Base-by-base conservation (phyloP, 2,329 filamentous ascomycete genomes). In the Aspergillus udagawae region DNA sequence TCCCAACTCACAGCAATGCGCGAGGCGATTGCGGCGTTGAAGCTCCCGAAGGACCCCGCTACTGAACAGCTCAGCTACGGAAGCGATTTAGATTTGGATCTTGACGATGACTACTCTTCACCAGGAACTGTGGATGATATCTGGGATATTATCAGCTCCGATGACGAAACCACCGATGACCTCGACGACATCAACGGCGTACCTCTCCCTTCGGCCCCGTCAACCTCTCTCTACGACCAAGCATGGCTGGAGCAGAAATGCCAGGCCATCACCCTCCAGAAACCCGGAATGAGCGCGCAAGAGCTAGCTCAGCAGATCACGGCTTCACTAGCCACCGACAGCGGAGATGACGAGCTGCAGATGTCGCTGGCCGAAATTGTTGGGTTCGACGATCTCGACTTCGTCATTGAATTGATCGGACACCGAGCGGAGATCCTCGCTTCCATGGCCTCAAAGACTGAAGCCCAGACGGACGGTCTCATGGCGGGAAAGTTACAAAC, bases 371-470 rank as follows among this genome's bases (percentile, higher is more conserved):
- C 90, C 0, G 94, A 99, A 66, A 84, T 97, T 47, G 81, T 99
- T 59, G 94, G 95, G 0, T 97, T 93, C 67, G 92, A 94, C 65
- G 91, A 97, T 68, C 80, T 99, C 20, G 93, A 99, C 63, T 87
- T 99, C 66, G 88, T 97, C 53, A 92, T 92, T 60, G 91, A 97
- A 61, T 79, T 97, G n/a, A 88, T 97, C 53, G 83, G 86, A 2
- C 86, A 93, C 70, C 85, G 92, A 53, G 78, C 83, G 52, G 84
- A 90, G 49, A 84, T 97, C 48, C 73, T 87, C 10, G 75, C 81
- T 3, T 53, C 71, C 72, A 51, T 66, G 63, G 56, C 60, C 60
- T 55, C 55, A 59, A 63, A 58, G 66, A 56, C 65, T 59, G 69
- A 69, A 51, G 71, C 69, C 8, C 70, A 72, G 55, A 77, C 75